Conservation (phyloP, 768 basidiomycete species). For the Naganishia onofrii region DNA sequence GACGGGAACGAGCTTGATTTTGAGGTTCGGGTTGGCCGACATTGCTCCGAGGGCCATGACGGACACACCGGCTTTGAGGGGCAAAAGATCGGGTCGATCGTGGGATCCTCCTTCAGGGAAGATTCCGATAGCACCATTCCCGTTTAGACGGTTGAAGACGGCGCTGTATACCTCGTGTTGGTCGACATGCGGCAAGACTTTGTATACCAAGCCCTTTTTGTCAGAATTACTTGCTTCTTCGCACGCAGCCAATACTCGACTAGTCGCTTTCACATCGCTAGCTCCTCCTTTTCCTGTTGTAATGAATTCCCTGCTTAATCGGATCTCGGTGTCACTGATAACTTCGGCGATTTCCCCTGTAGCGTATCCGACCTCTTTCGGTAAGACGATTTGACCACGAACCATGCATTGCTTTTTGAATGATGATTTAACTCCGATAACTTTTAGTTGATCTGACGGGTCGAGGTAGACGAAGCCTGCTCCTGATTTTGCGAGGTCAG, state of each 20-base stretch:
- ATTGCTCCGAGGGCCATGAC: constrained; percentile 98
- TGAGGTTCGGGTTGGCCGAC: constrained; percentile 79
- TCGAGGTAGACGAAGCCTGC: constrained; percentile 70
- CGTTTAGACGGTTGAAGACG: constrained; percentile 80
- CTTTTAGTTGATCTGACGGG: constrained; percentile 70
- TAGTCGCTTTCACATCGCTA: constrained; percentile 48
- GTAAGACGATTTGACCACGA: constrained; percentile 80
- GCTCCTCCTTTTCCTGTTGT: constrained; percentile 47
- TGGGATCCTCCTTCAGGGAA: constrained; percentile 99
- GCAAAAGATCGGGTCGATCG: constrained; percentile 91
- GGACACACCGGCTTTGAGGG: constrained; percentile 94
- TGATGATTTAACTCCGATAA: constrained; percentile 74
- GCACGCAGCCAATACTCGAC: constrained; percentile 40
- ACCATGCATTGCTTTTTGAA: constrained; percentile 73
- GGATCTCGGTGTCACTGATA: constrained; percentile 79
- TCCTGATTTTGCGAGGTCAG: constrained; percentile 75
- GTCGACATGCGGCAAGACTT: constrained; percentile 81
- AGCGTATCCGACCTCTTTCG: constrained; percentile 71
- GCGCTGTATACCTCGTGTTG: constrained; percentile 91
- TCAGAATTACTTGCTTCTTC: constrained; percentile 63
- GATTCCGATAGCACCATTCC: constrained; percentile 89
- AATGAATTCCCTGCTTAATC: constrained; percentile 42
- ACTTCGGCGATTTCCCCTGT: constrained; percentile 83
- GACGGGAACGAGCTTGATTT: constrained; percentile 80
- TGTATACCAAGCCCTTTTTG: constrained; percentile 68